Evolutionary conservation across 140 eudicot genomes (phyloP), one percentile per base, ranked within the genome.

Genomic region (Ambrosia hybrid): DNA sequence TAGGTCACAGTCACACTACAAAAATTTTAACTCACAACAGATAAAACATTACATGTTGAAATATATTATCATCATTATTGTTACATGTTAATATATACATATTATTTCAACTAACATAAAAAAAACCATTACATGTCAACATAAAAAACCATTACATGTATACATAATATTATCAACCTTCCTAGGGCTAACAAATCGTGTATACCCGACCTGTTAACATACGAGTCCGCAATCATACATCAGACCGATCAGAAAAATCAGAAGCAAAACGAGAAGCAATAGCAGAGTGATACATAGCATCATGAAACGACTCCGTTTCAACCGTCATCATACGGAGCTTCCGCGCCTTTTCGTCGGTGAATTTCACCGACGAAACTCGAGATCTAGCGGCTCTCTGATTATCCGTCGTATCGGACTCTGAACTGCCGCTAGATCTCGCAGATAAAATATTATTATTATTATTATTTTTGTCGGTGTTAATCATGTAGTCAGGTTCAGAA

Each of bases 271-370:
- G 76, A 49, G 95, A 78, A 21, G 95, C 91, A 59, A 88, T 88
- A 64, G 89, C 91, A 21, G 95, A 88, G 72, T 88, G 95, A 57
- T 88, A 88, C 95, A 88, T 88, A 73, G 73, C 76, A 14, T 85
- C 95, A 17, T 88, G 95, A 70, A 43, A 75, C 83, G 87, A 66
- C 73, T 73, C 65, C 75, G 86, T 58, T 37, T 75, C 87, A 11
- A 49, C 51, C 26, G 85, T 85, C 89, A 88, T 65, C 85, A 74
- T 78, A 71, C 95, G 70, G 3, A 88, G 89, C 80, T 83, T 88
- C 83, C 61, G 79, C 61, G 95, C 95, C 67, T 88, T 88, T 61
- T 88, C 89, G 34, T 83, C 91, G 8, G 91, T 88, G 56, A 88
- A 85, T 0, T 65, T 61, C 6, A 78, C 87, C 36, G 85, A 76